phyloP scores from a whole-genome alignment of 2,329 filamentous ascomycete species.

The Penicillium hesseltinei region DNA sequence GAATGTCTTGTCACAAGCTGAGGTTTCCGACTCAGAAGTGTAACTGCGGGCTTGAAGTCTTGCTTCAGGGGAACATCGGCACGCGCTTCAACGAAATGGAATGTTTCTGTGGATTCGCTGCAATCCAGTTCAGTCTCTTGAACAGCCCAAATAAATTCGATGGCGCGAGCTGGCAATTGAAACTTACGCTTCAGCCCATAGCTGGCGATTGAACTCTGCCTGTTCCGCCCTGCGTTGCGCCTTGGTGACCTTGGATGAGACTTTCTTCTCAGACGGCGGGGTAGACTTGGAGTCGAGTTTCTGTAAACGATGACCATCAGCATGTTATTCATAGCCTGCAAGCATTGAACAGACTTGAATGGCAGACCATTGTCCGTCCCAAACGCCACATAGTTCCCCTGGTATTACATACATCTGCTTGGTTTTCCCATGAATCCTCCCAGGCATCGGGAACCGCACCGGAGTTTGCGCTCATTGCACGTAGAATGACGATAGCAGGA shows the following conservation, averaged over 20 bases:
- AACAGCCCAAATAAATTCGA: not conserved
- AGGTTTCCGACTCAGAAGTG: constrained; percentile 81
- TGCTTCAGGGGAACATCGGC: constrained; percentile 63
- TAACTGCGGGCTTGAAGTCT: constrained; percentile 78
- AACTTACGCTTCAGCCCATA: constrained; percentile 83
- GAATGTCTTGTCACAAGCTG: constrained; percentile 60
- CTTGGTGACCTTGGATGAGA: constrained; percentile 61
- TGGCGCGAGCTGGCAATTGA: not conserved
- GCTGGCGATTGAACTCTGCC: constrained; percentile 74
- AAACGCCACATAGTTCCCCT: not conserved
- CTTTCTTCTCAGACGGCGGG: constrained; percentile 45
- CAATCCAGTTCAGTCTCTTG: constrained; percentile 1
- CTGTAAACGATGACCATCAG: constrained; percentile 29
- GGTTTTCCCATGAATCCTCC: constrained; percentile 86
- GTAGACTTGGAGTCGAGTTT: constrained; percentile 39
- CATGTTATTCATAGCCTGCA: not conserved
- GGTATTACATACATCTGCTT: constrained; percentile 62
- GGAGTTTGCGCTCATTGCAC: constrained; percentile 47
- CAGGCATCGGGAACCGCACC: constrained; percentile 71
- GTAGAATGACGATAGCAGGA: not conserved
- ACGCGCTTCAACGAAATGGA: constrained; percentile 70
- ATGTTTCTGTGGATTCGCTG: constrained; percentile 71
- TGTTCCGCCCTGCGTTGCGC: constrained; percentile 78
- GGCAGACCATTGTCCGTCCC: not conserved
- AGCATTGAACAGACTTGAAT: not conserved